Percentiles rank a stretch among this genome's conserved stretches.
These are phyloP conservation scores for Rubia yunnanensis DNA, from an alignment of 257 asterid genomes.

Conservation along the genomic window DNA sequence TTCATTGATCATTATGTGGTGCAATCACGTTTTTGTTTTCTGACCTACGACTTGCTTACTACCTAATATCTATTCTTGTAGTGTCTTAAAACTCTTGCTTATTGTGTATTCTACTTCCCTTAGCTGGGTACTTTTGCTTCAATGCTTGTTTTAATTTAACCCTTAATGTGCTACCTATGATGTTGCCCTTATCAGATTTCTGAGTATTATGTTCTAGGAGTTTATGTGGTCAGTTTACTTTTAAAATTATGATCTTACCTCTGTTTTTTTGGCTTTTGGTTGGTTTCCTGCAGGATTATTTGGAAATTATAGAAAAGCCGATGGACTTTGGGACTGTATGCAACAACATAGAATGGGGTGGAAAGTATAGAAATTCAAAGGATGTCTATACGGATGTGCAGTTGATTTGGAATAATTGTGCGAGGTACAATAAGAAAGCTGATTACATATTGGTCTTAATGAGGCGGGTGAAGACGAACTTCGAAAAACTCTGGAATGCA, in stretches of 20 bases:
- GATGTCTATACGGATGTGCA: slow-evolving; percentile 82
- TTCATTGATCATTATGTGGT: too few species aligned
- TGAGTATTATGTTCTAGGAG: not conserved
- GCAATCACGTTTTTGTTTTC: not conserved
- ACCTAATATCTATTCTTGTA: not conserved
- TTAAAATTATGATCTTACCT: not conserved
- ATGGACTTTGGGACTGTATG: slow-evolving; percentile 98
- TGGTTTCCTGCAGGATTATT: slow-evolving; percentile 59
- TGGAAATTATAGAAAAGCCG: slow-evolving; percentile 83
- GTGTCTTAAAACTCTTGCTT: not conserved
- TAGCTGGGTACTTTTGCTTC: not conserved
- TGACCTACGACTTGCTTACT: not conserved
- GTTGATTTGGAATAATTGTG: slow-evolving; percentile 84
- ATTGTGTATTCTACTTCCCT: not conserved
- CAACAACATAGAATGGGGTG: slow-evolving; percentile 77
- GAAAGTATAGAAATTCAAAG: slow-evolving; percentile 69
- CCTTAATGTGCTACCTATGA: not conserved
- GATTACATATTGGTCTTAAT: slow-evolving; percentile 81
- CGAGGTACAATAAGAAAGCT: slow-evolving; percentile 86
- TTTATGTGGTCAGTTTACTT: not conserved
- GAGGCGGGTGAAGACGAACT: slow-evolving; percentile 91
- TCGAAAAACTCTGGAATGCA: slow-evolving; percentile 65
- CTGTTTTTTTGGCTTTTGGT: slow-evolving; percentile 2
- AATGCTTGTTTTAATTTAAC: not conserved
- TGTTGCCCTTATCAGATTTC: not conserved